Base-by-base conservation (phyloP, 805 yeast genomes). In the Nakazawaea pomicola region DNA sequence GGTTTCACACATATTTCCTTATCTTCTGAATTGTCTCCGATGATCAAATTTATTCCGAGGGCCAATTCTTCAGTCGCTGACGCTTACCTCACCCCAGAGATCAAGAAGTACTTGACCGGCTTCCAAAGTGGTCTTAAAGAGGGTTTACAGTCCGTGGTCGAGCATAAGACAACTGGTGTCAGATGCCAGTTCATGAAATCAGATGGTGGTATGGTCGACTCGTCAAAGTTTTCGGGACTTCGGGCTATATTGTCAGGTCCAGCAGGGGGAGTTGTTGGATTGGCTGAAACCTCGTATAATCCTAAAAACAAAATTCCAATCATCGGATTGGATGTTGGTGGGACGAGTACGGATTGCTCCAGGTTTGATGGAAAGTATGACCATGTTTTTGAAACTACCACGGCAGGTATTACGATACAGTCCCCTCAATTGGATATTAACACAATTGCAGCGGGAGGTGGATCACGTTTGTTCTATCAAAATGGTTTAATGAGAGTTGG, bases 191-290 rank as follows among this genome's bases (percentile, higher is more conserved):
- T 91, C 60, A 91, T 91, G 98, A 96, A 91, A 61, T 85, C 95
- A 10, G 96, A 91, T 58, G 98, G 98, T 44, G 98, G 98, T 2
- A 71, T 91, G 45, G 89, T 90, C 17, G 88, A 88, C 42, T 89
- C 93, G 53, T 68, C 77, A 17, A 72, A 76, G 36, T 91, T 91
- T 57, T 82, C 96, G 0, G 98, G 98, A 2, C 66, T 91, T 28
- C 74, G 79, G 50, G 95, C 98, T 3, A 84, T 91, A 36, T 62
- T 91, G 27, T 87, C 96, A 1, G 98, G 98, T 2, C 98, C 98
- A 3, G 98, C 98, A 8, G 98, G 98, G 29, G 98, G 98, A 37
- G 95, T 91, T 44, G 96, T 91, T 25, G 98, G 98, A 0, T 86
- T 79, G 52, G 86, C 96, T 0, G 72, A 77, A 39, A 90, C 98